Evolutionary conservation across 1,284 basidiomycete species (phyloP).

Genomic region (Pterula multifida): DNA sequence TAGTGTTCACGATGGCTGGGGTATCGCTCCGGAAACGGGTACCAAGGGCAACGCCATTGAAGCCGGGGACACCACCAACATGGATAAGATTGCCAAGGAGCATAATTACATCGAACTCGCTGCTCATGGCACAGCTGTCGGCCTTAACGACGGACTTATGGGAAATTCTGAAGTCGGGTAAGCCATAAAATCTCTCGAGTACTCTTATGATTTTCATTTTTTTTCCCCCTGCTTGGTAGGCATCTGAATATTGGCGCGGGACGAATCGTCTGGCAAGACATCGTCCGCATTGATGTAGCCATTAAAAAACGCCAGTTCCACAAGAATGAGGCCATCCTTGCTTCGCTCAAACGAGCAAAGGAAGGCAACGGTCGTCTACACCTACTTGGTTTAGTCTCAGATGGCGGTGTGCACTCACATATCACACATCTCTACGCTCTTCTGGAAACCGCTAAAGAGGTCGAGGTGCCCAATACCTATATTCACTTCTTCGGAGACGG

Average conservation of each 20-base stretch:
- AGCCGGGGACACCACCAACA: conserved; percentile 71
- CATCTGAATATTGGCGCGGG: conserved; percentile 91
- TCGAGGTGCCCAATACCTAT: conserved; percentile 73
- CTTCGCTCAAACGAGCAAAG: conserved; percentile 67
- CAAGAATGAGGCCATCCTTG: conserved; percentile 62
- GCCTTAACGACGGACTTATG: conserved; percentile 85
- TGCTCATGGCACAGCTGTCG: conserved; percentile 81
- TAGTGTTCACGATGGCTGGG: conserved; percentile 93
- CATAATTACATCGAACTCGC: conserved; percentile 62
- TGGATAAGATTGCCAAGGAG: conserved; percentile 77
- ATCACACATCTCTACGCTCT: conserved; percentile 80
- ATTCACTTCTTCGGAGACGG: conserved; percentile 88
- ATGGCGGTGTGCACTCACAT: conserved; percentile 92
- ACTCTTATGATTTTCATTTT: conserved; percentile 4
- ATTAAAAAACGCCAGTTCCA: conserved; percentile 85
- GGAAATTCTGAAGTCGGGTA: conserved; percentile 93
- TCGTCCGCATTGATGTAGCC: conserved; percentile 81
- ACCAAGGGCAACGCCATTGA: conserved; percentile 81
- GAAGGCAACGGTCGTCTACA: conserved; percentile 72
- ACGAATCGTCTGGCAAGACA: conserved; percentile 90
- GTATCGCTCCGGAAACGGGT: conserved; percentile 53
- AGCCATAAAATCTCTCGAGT: conserved; percentile 15
- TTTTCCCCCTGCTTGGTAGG: conserved; percentile 24
- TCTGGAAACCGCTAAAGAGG: conserved; percentile 77
- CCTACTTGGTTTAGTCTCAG: conserved; percentile 78